These are phyloP conservation scores for Yamadazyma tumulicola DNA, from an alignment of 805 yeast genomes.

Conservation along the genomic window DNA sequence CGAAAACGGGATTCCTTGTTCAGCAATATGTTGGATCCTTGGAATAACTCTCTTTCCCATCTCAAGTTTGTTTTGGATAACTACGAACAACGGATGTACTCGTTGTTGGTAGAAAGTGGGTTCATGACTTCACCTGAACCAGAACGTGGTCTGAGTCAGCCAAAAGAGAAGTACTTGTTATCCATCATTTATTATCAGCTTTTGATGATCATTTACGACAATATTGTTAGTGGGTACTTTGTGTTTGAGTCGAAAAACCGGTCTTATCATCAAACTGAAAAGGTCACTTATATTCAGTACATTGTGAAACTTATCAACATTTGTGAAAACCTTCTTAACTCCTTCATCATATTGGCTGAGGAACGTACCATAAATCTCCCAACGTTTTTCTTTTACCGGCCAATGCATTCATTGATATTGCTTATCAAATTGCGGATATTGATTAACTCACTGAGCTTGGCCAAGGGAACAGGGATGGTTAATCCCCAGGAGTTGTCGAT, in stretches of 20 bases:
- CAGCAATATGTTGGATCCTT: constrained; percentile 13
- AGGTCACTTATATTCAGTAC: constrained; percentile 33
- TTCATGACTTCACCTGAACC: constrained; percentile 24
- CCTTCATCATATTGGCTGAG: constrained; percentile 38
- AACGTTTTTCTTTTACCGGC: constrained; percentile 51
- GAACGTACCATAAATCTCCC: constrained; percentile 41
- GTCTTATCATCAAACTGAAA: constrained; percentile 14
- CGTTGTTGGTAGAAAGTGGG: constrained; percentile 38
- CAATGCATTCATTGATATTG: constrained; percentile 50
- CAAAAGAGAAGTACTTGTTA: constrained; percentile 37
- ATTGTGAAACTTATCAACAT: constrained; percentile 41
- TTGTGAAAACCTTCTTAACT: constrained; percentile 44
- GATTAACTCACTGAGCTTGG: constrained; percentile 38
- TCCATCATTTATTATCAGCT: constrained; percentile 49
- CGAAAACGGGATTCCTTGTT: constrained; percentile 11
- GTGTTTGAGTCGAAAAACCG: constrained; percentile 9
- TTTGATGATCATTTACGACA: constrained; percentile 50
- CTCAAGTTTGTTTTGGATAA: constrained; percentile 26
- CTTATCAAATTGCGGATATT: constrained; percentile 45
- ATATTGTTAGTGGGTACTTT: constrained; percentile 40
- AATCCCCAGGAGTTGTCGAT: constrained; percentile 17
- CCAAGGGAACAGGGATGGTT: constrained; percentile 7
- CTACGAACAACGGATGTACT: constrained; percentile 40
- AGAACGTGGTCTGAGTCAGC: constrained; percentile 11
- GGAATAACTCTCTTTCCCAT: constrained; percentile 13